Evolutionary conservation across 441 rosid genomes (phyloP).

Genomic region (Adansonia gregorii): DNA sequence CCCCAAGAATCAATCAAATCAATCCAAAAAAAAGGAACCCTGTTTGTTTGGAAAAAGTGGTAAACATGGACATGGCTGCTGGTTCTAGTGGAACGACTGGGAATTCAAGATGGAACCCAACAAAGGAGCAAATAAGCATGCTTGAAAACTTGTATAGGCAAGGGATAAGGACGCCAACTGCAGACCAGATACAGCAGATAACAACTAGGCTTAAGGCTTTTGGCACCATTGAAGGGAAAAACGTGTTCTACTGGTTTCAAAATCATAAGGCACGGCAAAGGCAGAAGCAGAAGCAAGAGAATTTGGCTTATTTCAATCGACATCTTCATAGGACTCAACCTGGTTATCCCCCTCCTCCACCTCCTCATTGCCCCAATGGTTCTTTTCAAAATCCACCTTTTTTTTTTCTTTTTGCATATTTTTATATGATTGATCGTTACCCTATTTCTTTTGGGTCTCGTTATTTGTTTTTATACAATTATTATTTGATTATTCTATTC

Average conservation of each 20-base stretch:
- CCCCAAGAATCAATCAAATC: background rate
- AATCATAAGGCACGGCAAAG: slow-evolving; percentile 95
- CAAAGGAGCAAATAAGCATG: slow-evolving; percentile 78
- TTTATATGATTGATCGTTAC: background rate
- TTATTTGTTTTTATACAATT: background rate
- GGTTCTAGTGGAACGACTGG: slow-evolving; percentile 36
- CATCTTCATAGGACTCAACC: slow-evolving; percentile 48
- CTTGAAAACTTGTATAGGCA: slow-evolving; percentile 72
- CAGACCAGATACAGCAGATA: slow-evolving; percentile 91
- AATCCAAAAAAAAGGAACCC: background rate
- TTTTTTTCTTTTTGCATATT: background rate
- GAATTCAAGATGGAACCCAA: slow-evolving; percentile 87
- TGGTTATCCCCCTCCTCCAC: slow-evolving; percentile 43
- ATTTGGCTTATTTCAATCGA: slow-evolving; percentile 60
- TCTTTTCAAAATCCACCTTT: background rate
- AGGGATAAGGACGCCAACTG: slow-evolving; percentile 84
- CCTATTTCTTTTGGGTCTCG: slow-evolving; percentile 30
- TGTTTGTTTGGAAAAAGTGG: slow-evolving; percentile 22
- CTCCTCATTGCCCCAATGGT: slow-evolving; percentile 54
- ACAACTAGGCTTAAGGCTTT: slow-evolving; percentile 63
- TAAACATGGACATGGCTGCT: slow-evolving; percentile 17
- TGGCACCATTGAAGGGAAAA: slow-evolving; percentile 93
- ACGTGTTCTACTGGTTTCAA: slow-evolving; percentile 97
- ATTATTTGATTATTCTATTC: slow-evolving; percentile 19
- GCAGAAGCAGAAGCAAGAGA: slow-evolving; percentile 88